These are phyloP conservation scores for Fusarium sp. DNA, from an alignment of 2,329 filamentous ascomycete genomes.

Conservation along the genomic window DNA sequence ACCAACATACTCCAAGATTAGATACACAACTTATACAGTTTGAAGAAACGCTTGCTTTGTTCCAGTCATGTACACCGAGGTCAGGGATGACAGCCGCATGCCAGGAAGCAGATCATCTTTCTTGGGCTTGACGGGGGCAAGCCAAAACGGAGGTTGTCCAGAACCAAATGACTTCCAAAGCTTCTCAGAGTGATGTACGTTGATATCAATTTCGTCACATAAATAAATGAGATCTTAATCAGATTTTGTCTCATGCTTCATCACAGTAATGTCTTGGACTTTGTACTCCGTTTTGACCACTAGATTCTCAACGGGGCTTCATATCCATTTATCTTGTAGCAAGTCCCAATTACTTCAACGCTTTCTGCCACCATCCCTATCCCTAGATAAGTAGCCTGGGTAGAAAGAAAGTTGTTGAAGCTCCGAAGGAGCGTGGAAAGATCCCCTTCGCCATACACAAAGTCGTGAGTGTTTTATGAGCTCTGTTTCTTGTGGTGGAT, in stretches of 20 bases:
- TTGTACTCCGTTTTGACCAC: accelerated
- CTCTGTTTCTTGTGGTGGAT: background rate
- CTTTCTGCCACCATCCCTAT: too few relatives aligned
- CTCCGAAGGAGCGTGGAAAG: accelerated
- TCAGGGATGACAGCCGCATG: accelerated
- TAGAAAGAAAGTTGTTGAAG: accelerated
- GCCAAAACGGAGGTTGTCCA: background rate
- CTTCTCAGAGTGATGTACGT: accelerated
- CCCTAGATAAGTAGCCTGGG: accelerated
- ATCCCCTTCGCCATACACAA: accelerated
- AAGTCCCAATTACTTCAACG: accelerated
- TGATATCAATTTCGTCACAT: background rate
- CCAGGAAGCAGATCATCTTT: too few relatives aligned
- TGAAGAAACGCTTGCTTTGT: background rate
- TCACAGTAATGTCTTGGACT: accelerated
- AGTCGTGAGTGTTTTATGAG: accelerated
- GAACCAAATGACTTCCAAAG: accelerated
- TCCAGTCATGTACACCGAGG: too few relatives aligned
- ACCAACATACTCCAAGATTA: too few relatives aligned
- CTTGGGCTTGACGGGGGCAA: background rate
- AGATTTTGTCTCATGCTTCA: accelerated
- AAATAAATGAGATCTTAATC: accelerated
- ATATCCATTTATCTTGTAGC: too few relatives aligned
- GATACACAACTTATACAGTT: too few relatives aligned
- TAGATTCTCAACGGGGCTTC: accelerated